Percentiles rank a stretch among this genome's conserved stretches.
Conservation (phyloP, 768 basidiomycete species). For the Russula ochroleuca region DNA sequence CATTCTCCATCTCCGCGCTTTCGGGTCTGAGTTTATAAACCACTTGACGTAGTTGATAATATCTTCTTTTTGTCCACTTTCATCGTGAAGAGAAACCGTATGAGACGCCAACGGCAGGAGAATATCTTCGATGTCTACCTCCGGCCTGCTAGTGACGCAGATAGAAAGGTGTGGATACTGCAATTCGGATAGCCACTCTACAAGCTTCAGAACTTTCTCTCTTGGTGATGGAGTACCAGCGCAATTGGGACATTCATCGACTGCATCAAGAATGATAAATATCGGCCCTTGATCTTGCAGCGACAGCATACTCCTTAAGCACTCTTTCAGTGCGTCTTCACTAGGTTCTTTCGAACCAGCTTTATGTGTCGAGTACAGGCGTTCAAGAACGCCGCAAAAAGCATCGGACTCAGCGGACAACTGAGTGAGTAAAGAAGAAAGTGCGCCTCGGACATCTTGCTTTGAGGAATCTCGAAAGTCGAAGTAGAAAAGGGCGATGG, state of each 20-base stretch:
- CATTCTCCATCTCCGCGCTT: not conserved
- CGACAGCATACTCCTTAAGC: not conserved
- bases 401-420: not conserved
- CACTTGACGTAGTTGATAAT: not conserved
- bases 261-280: not conserved
- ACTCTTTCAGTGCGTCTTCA: not conserved
- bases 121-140: not conserved
- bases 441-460: not conserved
- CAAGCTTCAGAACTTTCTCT: not conserved
- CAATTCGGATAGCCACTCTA: not conserved
- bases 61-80: not conserved
- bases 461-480: not conserved
- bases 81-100: not conserved
- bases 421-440: not conserved
- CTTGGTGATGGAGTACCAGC: not conserved
- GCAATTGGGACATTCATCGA: not conserved
- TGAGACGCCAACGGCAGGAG: not conserved
- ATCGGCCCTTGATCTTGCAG: not conserved
- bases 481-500: not conserved
- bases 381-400: not conserved
- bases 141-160: not conserved
- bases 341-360: not conserved
- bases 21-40: not conserved
- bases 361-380: not conserved
- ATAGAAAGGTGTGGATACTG: not conserved